Evolutionary conservation across 2,329 filamentous ascomycete genomes (phyloP).

Genomic region (Trichoderma brevicompactum): DNA sequence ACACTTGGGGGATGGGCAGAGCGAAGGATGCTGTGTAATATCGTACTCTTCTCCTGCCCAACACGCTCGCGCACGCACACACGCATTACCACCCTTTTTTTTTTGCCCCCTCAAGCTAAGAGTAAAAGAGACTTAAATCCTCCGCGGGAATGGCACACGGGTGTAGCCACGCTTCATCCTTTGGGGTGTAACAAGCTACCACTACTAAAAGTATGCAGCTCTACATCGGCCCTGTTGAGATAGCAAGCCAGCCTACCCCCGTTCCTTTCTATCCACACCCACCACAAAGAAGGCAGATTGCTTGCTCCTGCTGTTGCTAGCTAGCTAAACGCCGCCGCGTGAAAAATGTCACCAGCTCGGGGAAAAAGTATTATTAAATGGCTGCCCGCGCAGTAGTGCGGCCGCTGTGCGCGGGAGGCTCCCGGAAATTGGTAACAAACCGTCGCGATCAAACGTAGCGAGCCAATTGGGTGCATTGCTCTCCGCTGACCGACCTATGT

Average conservation of each 20-base stretch:
- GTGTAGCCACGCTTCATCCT: conserved; percentile 14
- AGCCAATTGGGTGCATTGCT: conserved; percentile 13
- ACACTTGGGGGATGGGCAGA: not conserved
- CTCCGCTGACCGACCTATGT: not conserved
- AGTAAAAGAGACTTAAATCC: not conserved
- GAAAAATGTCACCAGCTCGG: not conserved
- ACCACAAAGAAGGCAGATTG: not conserved
- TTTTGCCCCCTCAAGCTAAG: not conserved
- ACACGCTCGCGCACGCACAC: not conserved
- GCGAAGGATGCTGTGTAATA: not conserved
- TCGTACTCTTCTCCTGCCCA: not conserved
- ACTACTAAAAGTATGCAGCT: not conserved
- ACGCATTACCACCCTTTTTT: not conserved
- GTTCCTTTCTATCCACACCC: conserved; percentile 3
- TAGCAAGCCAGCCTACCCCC: not conserved
- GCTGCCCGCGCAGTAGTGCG: conserved; percentile 16
- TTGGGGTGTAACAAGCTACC: not conserved
- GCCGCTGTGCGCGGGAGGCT: conserved; percentile 21
- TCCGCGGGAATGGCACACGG: conserved; percentile 26
- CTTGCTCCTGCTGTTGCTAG: not conserved
- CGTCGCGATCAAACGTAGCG: not conserved
- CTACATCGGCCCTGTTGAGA: not conserved
- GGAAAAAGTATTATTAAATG: not conserved
- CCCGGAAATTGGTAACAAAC: conserved; percentile 16
- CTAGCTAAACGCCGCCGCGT: conserved; percentile 3